phyloP scores from a whole-genome alignment of 2,329 filamentous ascomycete genomes.

The Aspergillus quadricinctus region DNA sequence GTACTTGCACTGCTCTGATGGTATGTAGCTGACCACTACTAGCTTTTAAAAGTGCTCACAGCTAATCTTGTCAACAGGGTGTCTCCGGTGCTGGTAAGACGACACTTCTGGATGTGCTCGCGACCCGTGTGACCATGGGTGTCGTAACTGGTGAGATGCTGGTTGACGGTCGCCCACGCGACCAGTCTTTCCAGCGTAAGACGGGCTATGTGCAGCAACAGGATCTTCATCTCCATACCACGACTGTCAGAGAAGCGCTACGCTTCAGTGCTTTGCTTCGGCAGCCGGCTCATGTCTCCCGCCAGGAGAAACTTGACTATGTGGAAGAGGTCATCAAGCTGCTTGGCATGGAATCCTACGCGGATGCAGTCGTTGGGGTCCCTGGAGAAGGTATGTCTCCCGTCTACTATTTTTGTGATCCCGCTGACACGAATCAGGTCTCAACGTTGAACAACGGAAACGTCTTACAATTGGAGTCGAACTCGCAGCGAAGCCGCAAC shows the following conservation, averaged over 20 bases:
- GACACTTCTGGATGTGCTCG: slow-evolving; percentile 79
- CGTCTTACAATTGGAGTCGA: slow-evolving; percentile 95
- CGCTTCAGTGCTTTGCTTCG: slow-evolving; percentile 81
- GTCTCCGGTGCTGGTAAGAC: slow-evolving; percentile 93
- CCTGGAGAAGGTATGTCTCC: slow-evolving; percentile 67
- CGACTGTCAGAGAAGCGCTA: slow-evolving; percentile 83
- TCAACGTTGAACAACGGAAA: slow-evolving; percentile 61
- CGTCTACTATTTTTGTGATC: background rate
- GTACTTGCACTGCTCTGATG: slow-evolving; percentile 86
- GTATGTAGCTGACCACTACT: slow-evolving; percentile 32
- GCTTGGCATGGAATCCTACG: slow-evolving; percentile 84
- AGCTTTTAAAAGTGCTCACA: background rate
- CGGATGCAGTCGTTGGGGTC: slow-evolving; percentile 85
- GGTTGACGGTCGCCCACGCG: slow-evolving; percentile 69
- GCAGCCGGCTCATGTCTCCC: slow-evolving; percentile 70
- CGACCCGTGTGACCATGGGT: slow-evolving; percentile 82
- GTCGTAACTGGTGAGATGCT: slow-evolving; percentile 83
- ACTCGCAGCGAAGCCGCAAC: slow-evolving; percentile 81
- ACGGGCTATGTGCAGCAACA: slow-evolving; percentile 92
- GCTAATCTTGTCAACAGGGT: slow-evolving; percentile 43
- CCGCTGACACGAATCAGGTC: slow-evolving; percentile 29
- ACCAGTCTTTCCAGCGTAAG: slow-evolving; percentile 83
- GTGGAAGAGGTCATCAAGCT: slow-evolving; percentile 88
- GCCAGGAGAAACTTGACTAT: slow-evolving; percentile 75
- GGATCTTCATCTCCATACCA: slow-evolving; percentile 79